These are phyloP conservation scores for Limnanthes douglasii DNA, from an alignment of 345 rosid genomes.

Conservation along the genomic window DNA sequence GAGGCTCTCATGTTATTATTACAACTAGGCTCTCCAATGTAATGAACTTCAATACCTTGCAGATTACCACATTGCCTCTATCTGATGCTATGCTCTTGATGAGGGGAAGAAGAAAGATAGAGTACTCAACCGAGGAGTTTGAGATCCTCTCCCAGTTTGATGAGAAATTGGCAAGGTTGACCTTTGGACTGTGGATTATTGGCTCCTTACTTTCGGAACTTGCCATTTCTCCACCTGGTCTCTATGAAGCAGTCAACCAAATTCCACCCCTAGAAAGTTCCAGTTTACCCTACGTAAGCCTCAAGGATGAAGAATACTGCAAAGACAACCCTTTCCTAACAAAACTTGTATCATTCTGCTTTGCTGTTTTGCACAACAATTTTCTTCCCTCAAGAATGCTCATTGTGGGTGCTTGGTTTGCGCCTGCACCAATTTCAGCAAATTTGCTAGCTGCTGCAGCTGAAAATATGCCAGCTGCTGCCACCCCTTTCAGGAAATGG, in stretches of 20 bases:
- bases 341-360: slow-evolving; percentile 47
- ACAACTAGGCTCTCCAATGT: slow-evolving; percentile 67
- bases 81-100: slow-evolving; percentile 63
- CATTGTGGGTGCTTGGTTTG: slow-evolving; percentile 85
- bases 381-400: slow-evolving; percentile 61
- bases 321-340: slow-evolving; percentile 48
- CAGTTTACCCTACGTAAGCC: slow-evolving; percentile 19
- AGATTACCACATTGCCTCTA: slow-evolving; percentile 32
- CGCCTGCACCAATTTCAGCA: slow-evolving; percentile 50
- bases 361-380: slow-evolving; percentile 43
- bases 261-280: slow-evolving; percentile 37
- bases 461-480: slow-evolving; percentile 36
- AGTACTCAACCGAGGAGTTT: slow-evolving; percentile 39
- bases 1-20: slow-evolving; percentile 74
- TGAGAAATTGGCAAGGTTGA: slow-evolving; percentile 59
- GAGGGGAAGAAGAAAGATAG: slow-evolving; percentile 58
- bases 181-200: slow-evolving; percentile 58
- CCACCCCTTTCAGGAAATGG: slow-evolving; percentile 47
- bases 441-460: slow-evolving; percentile 55
- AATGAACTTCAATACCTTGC: slow-evolving; percentile 57
- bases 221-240: slow-evolving; percentile 47
- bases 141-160: slow-evolving; percentile 51
- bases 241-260: slow-evolving; percentile 62
- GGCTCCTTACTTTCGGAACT: slow-evolving; percentile 77
- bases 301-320: slow-evolving; percentile 52